These are phyloP conservation scores for Pseudocercospora eumusae DNA, from an alignment of 2,329 filamentous ascomycete genomes.

Conservation along the genomic window DNA sequence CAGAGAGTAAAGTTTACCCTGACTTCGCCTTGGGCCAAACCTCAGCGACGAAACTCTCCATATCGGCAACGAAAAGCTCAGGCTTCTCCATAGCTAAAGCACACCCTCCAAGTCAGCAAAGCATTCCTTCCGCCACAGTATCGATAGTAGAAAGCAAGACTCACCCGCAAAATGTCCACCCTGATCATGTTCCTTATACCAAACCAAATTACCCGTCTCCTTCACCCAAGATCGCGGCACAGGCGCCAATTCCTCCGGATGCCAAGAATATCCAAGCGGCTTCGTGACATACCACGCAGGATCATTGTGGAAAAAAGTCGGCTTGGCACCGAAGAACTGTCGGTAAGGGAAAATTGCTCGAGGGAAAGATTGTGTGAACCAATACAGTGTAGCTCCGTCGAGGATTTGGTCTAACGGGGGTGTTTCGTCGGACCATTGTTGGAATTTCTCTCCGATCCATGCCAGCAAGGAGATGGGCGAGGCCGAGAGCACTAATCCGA, in stretches of 20 bases:
- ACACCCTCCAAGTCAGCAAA: too few relatives aligned
- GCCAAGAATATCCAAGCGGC: constrained; percentile 49
- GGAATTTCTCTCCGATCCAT: constrained; percentile 61
- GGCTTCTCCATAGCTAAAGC: constrained; percentile 41
- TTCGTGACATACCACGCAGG: constrained; percentile 39
- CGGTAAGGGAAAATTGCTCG: constrained; percentile 54
- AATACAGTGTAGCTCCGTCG: constrained; percentile 56
- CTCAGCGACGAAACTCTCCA: constrained; percentile 38
- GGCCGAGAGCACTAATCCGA: constrained; percentile 55
- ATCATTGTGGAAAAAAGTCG: constrained; percentile 32
- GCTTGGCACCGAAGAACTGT: constrained; percentile 32
- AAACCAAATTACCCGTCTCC: constrained; percentile 45
- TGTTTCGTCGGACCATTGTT: constrained; percentile 54
- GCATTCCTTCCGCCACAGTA: too few relatives aligned
- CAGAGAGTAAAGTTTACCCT: not conserved
- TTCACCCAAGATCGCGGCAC: constrained; percentile 42
- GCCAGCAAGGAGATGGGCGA: constrained; percentile 58
- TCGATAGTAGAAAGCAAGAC: too few relatives aligned
- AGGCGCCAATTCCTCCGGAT: constrained; percentile 46
- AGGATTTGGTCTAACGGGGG: constrained; percentile 49
- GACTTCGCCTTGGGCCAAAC: constrained; percentile 33
- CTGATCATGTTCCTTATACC: constrained; percentile 42
- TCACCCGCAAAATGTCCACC: constrained; percentile 43
- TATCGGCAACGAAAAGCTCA: constrained; percentile 35
- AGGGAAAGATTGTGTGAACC: constrained; percentile 51